Evolutionary conservation across 2,329 filamentous ascomycete species (phyloP), one percentile per base, ranked within the genome.

Genomic region (Pseudogymnoascus sp.): DNA sequence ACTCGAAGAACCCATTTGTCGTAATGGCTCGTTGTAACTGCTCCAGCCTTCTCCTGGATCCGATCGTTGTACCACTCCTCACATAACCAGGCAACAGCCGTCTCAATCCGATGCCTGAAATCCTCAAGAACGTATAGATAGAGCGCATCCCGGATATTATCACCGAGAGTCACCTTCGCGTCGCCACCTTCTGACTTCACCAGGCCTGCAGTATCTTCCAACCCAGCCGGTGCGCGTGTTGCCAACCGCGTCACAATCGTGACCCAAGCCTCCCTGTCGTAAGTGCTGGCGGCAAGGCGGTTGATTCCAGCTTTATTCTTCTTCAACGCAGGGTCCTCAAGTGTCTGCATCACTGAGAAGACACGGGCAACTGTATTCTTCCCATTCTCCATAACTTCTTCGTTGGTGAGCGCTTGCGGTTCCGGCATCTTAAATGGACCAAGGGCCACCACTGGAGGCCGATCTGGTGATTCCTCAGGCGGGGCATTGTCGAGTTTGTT

Each of bases 51-150:
- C 45, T 68, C 74, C 62, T 81, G 76, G 33, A 91, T 74, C 45
- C 80, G 86, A 73, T 97, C 93, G 69, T 92, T 95, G 74, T 96
- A 97, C 93, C 94, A 99, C 75, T 99, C 94, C 74, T 99, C 94
- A 69, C 88, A 96, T 13, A 99, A 81, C 94, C 94, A 99, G 6
- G 88, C 87, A 60, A 97, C 91, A 1, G 92, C 93, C 21, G 94
- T 84, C 67, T 95, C 92, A 65, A 97, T 92, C 45, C 94, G 87
- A 65, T 83, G 87, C 61, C 93, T 86, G 76, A 96, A 99, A 72
- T 97, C 93, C 66, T 95, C 91, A 65, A 97, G 83, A 58, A 97
- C 83, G 72, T 96, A 97, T 61, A 84, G 82, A 74, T 92, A 94
- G 1, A 99, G 78, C 6, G 85, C 81, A 67, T 96, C 88, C 60